Evolutionary conservation across 1,139 yeast species (phyloP).

Genomic region (Blastobotrys ciferrii): DNA sequence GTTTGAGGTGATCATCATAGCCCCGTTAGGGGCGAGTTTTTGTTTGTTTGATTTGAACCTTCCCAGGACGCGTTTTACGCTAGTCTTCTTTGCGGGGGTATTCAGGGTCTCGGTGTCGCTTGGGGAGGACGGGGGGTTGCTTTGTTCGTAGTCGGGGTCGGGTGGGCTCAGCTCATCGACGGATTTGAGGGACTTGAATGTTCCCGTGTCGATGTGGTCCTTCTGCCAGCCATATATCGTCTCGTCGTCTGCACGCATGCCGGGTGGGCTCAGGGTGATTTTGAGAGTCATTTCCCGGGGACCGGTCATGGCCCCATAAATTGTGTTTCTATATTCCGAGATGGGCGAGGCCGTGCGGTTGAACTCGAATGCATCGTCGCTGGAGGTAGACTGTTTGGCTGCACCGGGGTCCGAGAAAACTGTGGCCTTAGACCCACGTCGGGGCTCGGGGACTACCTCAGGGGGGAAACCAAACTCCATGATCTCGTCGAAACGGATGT

Average conservation of each 20-base stretch:
- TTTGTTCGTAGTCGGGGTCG: slow-evolving; percentile 9
- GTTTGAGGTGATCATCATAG: slow-evolving; percentile 31
- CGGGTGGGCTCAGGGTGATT: slow-evolving; percentile 33
- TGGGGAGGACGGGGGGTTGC: slow-evolving; percentile 6
- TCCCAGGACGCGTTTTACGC: slow-evolving; percentile 31
- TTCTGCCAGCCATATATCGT: slow-evolving; percentile 35
- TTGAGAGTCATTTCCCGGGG: slow-evolving; percentile 35
- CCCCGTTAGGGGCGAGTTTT: slow-evolving; percentile 21
- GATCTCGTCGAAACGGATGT: slow-evolving; percentile 30
- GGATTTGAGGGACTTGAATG: slow-evolving; percentile 18
- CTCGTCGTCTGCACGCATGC: slow-evolving; percentile 35
- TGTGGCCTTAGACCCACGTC: slow-evolving; percentile 14
- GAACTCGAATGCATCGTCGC: neutral
- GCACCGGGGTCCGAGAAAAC: slow-evolving; percentile 1
- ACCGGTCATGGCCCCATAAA: neutral
- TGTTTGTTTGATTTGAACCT: slow-evolving; percentile 25
- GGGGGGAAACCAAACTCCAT: slow-evolving; percentile 33
- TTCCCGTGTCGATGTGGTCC: slow-evolving; percentile 26
- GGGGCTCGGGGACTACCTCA: slow-evolving; percentile 17
- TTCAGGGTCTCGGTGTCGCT: slow-evolving; percentile 11
- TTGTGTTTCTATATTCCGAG: slow-evolving; percentile 2
- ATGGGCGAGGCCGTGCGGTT: slow-evolving; percentile 9
- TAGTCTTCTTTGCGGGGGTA: slow-evolving; percentile 11
- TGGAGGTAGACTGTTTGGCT: neutral
- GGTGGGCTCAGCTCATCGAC: slow-evolving; percentile 13